These are phyloP conservation scores for Verticillium alfalfae DNA, from an alignment of 2,329 filamentous ascomycete species.

Conservation along the genomic window DNA sequence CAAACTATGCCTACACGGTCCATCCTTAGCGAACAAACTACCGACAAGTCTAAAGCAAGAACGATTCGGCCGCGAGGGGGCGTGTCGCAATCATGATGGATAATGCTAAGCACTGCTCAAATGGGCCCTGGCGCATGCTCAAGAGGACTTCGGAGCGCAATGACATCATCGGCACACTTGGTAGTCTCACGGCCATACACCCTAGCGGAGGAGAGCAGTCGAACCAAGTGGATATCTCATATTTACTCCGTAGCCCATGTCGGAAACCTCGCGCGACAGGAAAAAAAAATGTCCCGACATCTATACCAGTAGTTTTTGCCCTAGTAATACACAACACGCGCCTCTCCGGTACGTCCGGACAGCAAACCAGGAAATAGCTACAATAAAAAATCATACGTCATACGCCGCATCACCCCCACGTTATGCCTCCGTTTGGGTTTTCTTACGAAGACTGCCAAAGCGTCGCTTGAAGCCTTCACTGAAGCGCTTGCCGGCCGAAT, in stretches of 20 bases:
- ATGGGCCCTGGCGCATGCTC: neutral
- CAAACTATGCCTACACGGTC: too few relatives aligned
- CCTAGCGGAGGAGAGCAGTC: neutral
- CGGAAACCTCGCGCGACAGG: neutral
- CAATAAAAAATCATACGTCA: neutral
- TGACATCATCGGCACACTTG: neutral
- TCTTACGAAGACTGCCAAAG: conserved; percentile 46
- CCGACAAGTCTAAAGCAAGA: too few relatives aligned
- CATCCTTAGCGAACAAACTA: too few relatives aligned
- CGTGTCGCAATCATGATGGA: too few relatives aligned
- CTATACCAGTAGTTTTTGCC: neutral
- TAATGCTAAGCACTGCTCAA: too few relatives aligned
- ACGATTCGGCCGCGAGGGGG: too few relatives aligned
- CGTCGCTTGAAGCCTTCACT: conserved; percentile 47
- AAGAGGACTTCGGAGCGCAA: neutral
- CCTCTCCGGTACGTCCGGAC: neutral
- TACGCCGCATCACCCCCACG: neutral
- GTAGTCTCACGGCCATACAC: neutral
- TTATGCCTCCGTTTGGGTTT: conserved; percentile 20
- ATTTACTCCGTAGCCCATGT: neutral
- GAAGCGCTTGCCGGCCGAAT: conserved; percentile 37
- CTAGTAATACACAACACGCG: neutral
- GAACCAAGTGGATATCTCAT: neutral
- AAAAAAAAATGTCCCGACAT: neutral
- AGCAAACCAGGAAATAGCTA: neutral